Conservation (phyloP, 306 rosid genomes). For the Lathyrus aphaca region DNA sequence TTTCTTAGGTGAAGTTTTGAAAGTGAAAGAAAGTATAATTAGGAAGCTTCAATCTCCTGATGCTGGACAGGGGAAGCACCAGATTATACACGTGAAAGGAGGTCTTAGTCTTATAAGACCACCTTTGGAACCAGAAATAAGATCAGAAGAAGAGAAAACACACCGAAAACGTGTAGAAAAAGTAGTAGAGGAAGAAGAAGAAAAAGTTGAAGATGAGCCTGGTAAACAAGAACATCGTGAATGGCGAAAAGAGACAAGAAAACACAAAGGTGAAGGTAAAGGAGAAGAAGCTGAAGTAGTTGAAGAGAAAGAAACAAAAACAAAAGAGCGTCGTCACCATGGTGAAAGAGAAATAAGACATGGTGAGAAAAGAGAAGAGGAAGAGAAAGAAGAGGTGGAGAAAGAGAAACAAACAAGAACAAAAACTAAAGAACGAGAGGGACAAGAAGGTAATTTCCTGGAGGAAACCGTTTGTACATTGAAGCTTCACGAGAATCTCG, state of each 20-base stretch:
- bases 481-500: slow-evolving; percentile 32
- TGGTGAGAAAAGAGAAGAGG: background rate
- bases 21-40: slow-evolving; percentile 5
- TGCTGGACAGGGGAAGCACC: background rate
- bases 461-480: slow-evolving; percentile 25
- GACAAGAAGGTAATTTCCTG: background rate
- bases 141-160: slow-evolving; percentile 3
- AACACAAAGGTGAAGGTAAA: background rate
- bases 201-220: background rate
- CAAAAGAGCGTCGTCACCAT: background rate
- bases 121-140: background rate
- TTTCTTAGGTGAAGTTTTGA: slow-evolving; percentile 11
- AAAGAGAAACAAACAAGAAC: background rate
- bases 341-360: background rate
- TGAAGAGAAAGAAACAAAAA: slow-evolving; percentile 8
- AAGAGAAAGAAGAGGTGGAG: background rate
- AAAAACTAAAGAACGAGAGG: background rate
- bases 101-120: slow-evolving; percentile 34
- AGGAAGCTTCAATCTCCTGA: slow-evolving; percentile 15
- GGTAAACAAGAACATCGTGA: slow-evolving; percentile 2
- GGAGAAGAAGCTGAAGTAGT: slow-evolving; percentile 8
- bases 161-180: background rate
- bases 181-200: background rate
- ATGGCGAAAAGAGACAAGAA: slow-evolving; percentile 5
- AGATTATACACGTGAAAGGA: slow-evolving; percentile 32